A percentile compares a stretch with the other conserved stretches of the same genome.
These are phyloP conservation scores for Moesziomyces antarcticus DNA, from an alignment of 1,284 basidiomycete species.

Conservation along the genomic window DNA sequence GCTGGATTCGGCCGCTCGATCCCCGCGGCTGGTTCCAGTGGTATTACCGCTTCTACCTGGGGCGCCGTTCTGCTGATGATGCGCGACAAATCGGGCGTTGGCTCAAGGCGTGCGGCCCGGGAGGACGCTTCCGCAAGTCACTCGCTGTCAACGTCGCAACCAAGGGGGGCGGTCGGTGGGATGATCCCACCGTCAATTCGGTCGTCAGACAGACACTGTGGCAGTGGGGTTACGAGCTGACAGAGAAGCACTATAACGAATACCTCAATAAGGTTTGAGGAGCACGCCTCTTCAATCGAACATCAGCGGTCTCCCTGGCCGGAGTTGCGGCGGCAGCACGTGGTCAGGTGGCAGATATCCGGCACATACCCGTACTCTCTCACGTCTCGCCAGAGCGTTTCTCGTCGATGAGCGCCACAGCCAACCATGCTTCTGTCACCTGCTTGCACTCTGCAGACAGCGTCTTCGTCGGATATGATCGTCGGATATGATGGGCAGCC, in stretches of 20 bases:
- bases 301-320: no score
- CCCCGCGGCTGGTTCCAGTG: conserved; percentile 70
- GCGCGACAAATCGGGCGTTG: conserved; percentile 70
- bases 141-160: conserved; percentile 69
- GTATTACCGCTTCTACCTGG: conserved; percentile 70
- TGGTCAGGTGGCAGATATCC: no score
- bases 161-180: conserved; percentile 62
- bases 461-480: no score
- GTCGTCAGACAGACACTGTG: conserved; percentile 61
- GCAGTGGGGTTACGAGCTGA: conserved; percentile 67
- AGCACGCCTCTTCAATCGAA: no score
- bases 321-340: no score
- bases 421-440: background rate
- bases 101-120: conserved; percentile 70
- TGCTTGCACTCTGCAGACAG: background rate
- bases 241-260: conserved; percentile 55
- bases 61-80: conserved; percentile 70
- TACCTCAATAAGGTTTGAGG: conserved; percentile 19
- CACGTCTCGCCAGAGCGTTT: no score
- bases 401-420: no score
- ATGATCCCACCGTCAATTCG: conserved; percentile 54
- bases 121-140: conserved; percentile 69
- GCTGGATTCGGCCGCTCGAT: conserved; percentile 70
- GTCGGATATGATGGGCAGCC: background rate
- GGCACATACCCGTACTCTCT: no score